Evolutionary conservation across 176 grass and related monocot genomes (phyloP), one percentile per base, ranked within the genome.

Genomic region (Dactylis glomerata): DNA sequence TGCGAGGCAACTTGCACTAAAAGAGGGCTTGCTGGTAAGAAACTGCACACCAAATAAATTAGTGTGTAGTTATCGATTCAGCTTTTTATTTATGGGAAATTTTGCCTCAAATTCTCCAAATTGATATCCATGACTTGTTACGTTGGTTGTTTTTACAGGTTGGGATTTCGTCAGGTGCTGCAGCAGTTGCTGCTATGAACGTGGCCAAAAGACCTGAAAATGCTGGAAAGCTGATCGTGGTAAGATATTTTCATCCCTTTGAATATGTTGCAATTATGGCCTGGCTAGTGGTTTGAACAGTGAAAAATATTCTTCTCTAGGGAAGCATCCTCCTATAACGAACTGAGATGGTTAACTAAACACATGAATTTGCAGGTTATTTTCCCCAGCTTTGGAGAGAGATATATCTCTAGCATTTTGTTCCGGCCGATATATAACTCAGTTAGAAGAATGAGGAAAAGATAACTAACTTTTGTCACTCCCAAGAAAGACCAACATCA

Each of bases 371-470:
- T 81, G 19, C 95, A 95, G 92, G 92, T 98, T 76, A 81, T 98
- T 78, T 98, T 98, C 59, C 95, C 95, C 26, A 98, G 95, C 85
- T 95, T 93, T 78, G 95, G 95, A 69, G 95, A 98, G 78, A 95
- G 95, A 82, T 93, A 98, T 71, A 82, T 98, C 47, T 91, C 89
- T 15, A 98, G 85, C 46, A 82, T 90, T 41, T 81, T 98, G 54
- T 98, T 95, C 84, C 92, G 83, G 33, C 84, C 92, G 8, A 79
- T 98, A 68, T 91, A 98, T 49, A 93, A 95, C 77, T 92, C 94
- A n/a, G 95, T 95, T 78, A 81, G 73, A 74, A 87, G 83, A 80
- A 95, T 90, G 89, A 76, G 80, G 51, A 93, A 87, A 84, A 79
- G 62, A 87, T 94, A 92, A 72, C 8, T 24, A 47, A 30, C 23